These are phyloP conservation scores for Phaseolus coccineus DNA, from an alignment of 331 rosid species.

Conservation along the genomic window DNA sequence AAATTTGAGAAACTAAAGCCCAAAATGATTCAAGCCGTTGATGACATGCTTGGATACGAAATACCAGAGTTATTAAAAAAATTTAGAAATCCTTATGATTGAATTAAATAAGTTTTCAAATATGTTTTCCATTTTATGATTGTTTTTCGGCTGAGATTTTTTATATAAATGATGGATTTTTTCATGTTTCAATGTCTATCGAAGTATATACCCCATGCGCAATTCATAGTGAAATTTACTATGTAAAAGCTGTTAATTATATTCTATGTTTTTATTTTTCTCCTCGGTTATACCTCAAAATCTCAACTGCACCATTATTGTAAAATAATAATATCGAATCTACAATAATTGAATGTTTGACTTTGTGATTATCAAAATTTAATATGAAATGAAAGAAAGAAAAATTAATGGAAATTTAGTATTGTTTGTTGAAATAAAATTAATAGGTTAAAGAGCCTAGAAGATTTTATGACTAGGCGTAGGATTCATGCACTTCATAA, in stretches of 20 bases:
- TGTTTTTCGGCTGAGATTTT: constrained; percentile 14
- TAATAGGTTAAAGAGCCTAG: no score
- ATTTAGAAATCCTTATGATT: constrained; percentile 80
- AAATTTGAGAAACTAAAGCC: constrained; percentile 87
- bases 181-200: neutral
- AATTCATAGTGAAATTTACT: neutral
- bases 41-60: constrained; percentile 69
- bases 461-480: no score
- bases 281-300: no score
- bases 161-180: neutral
- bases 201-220: neutral
- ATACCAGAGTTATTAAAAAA: constrained; percentile 83
- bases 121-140: constrained; percentile 28
- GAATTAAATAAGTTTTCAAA: constrained; percentile 8
- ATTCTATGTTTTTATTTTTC: no score
- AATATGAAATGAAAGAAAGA: no score
- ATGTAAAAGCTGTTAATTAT: neutral
- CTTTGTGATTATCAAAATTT: no score
- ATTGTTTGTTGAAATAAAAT: no score
- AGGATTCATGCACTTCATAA: no score
- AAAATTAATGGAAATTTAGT: no score
- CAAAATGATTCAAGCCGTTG: constrained; percentile 73
- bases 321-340: no score
- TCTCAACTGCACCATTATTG: no score
- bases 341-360: no score